Base-by-base conservation (phyloP, 2,329 filamentous ascomycete species). In the Neurospora sp. region DNA sequence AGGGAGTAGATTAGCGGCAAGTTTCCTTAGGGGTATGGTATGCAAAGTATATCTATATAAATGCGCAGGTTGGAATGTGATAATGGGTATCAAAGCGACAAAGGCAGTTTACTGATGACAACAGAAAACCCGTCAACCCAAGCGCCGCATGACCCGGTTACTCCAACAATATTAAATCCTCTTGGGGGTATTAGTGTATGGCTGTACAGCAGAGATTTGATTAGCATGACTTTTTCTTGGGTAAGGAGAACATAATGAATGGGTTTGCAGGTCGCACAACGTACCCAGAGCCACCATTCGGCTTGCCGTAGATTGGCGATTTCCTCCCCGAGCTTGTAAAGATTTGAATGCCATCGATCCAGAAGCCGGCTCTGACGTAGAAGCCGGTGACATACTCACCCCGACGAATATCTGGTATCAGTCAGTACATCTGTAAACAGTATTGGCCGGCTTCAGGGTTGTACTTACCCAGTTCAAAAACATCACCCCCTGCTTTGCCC, bases 331-430 rank as follows among this genome's bases (percentile, higher is more conserved):
- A 82, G 76, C 90, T 97, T 1, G 96, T 98, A 79, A 97, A 82
- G 73, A 98, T 90, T 78, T 97, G 93, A 68, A 98, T 86, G 12
- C 90, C 95, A 78, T 97, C 93, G 74, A 98, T 90, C 88, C 91
- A 96, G 71, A 87, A 83, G 28, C 92, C 93, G 67, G 91, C 89
- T 74, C 93, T 86, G 68, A 98, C 83, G 75, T 91, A 87, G 78
- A 99, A 97, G 8, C 96, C 96, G 71, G 93, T 88, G 65, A 99
- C 84, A 72, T 92, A 91, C 81, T 99, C 96, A 69, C 94, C 93
- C 69, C 89, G 89, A 62, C 92, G 88, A 40, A 92, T 89, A 80
- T 98, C 94, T 92, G 70, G 36, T 6, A 12, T 28, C 33, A 68
- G 23, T 62, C 23, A 62, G 28, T 23, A 57, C 8, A 28, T 36